These are phyloP conservation scores for Cercis canadensis DNA, from an alignment of 306 rosid species.

Conservation along the genomic window DNA sequence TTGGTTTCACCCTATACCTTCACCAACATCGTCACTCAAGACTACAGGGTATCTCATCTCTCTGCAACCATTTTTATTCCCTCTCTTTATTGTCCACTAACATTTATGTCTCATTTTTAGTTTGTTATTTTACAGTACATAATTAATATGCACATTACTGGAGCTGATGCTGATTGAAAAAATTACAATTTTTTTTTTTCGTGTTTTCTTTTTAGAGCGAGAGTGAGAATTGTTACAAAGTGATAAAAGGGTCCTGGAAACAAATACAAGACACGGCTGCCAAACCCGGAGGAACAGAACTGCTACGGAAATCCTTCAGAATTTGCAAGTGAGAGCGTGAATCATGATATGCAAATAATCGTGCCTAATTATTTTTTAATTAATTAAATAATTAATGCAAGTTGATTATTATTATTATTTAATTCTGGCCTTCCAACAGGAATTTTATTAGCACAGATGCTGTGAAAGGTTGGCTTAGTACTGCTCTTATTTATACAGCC, in stretches of 20 bases:
- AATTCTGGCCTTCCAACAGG: conserved; percentile 7
- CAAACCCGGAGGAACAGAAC: conserved; percentile 47
- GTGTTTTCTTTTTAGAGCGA: conserved; percentile 55
- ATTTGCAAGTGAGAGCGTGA: conserved; percentile 61
- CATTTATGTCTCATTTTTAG: no score
- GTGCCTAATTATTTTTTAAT: no score
- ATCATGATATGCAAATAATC: no score
- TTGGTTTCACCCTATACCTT: conserved; percentile 69
- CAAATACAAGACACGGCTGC: conserved; percentile 43
- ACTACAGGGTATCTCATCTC: conserved; percentile 73
- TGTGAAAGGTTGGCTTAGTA: conserved; percentile 53
- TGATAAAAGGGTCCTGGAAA: conserved; percentile 71
- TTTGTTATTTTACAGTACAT: no score
- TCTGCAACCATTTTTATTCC: no score
- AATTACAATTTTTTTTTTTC: not conserved
- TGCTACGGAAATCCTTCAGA: conserved; percentile 63
- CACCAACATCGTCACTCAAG: conserved; percentile 55
- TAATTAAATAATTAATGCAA: no score
- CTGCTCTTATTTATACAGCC: conserved; percentile 58
- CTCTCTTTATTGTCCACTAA: no score
- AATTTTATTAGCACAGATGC: conserved; percentile 8
- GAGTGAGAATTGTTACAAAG: conserved; percentile 82
- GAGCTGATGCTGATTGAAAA: not conserved
- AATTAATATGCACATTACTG: no score
- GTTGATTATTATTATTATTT: no score